A percentile compares a stretch with the other conserved stretches of the same genome.
Conservation (phyloP, 75 land plant species). For the Selaginella moellendorffii region DNA sequence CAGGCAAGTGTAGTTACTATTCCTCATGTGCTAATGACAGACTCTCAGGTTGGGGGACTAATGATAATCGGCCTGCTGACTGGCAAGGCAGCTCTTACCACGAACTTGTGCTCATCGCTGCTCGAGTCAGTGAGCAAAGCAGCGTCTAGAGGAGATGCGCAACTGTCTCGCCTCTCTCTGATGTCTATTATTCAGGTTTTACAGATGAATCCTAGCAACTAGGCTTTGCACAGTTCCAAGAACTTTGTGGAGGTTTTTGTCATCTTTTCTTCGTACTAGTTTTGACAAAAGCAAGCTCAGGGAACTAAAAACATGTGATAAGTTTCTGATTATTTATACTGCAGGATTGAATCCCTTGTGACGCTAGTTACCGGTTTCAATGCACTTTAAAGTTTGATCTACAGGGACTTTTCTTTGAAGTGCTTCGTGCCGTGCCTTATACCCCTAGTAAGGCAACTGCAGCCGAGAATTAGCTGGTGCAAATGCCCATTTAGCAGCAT, state of each 20-base stretch:
- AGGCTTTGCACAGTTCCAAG: neutral
- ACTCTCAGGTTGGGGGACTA: slow-evolving; percentile 62
- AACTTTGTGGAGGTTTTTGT: neutral
- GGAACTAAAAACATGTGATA: neutral
- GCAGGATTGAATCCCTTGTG: neutral
- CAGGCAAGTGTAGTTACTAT: slow-evolving; percentile 11
- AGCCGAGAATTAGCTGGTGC: slow-evolving; percentile 18
- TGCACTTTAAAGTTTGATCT: slow-evolving; percentile 10
- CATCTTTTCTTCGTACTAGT: neutral
- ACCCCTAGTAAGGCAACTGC: slow-evolving; percentile 19
- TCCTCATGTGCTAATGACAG: neutral
- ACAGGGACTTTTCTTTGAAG: slow-evolving; percentile 37
- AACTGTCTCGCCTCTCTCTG: slow-evolving; percentile 34
- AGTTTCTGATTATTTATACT: neutral
- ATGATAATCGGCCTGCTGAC: slow-evolving; percentile 62
- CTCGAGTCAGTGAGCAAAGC: slow-evolving; percentile 27
- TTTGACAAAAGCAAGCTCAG: neutral
- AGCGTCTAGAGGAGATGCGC: slow-evolving; percentile 25
- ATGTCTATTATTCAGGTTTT: slow-evolving; percentile 57
- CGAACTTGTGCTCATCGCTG: slow-evolving; percentile 34
- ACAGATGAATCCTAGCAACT: too few species aligned
- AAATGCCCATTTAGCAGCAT: slow-evolving; percentile 17
- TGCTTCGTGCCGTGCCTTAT: slow-evolving; percentile 31
- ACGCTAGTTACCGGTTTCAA: slow-evolving; percentile 10
- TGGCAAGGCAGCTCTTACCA: slow-evolving; percentile 35